Evolutionary conservation across 306 rosid species (phyloP).

Genomic region (Ceratonia siliqua): DNA sequence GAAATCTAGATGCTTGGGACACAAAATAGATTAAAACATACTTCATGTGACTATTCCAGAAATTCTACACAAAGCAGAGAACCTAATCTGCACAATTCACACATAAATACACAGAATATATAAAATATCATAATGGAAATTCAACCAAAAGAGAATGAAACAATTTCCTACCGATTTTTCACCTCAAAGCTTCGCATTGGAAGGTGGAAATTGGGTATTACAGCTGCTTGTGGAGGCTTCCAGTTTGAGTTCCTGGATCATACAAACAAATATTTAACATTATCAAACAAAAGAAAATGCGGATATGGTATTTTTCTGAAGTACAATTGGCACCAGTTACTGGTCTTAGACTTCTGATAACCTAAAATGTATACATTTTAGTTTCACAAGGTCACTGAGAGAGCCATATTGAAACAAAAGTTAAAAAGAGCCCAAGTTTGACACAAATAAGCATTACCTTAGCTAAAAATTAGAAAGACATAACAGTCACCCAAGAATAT

Average conservation of each 20-base stretch:
- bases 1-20: not conserved
- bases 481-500: not conserved
- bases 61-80: constrained; percentile 19
- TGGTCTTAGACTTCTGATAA: not conserved
- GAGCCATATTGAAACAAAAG: constrained; percentile 2
- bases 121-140: constrained; percentile 1
- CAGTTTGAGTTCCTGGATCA: constrained; percentile 57
- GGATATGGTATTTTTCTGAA: not conserved
- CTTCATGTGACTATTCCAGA: constrained; percentile 8
- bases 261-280: constrained; percentile 3
- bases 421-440: not conserved
- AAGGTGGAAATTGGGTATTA: constrained; percentile 68
- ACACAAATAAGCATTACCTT: constrained; percentile 6
- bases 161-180: constrained; percentile 66
- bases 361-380: not conserved
- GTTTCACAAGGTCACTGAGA: not conserved
- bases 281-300: constrained; percentile 22
- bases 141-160: constrained; percentile 10
- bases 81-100: constrained; percentile 18
- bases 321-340: not conserved
- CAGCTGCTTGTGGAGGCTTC: constrained; percentile 69
- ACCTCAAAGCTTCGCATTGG: constrained; percentile 95
- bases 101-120: not conserved
- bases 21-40: constrained; percentile 7
- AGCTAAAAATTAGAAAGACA: not conserved